Evolutionary conservation across 2,329 filamentous ascomycete genomes (phyloP).

Genomic region (Epichloe hybrida): DNA sequence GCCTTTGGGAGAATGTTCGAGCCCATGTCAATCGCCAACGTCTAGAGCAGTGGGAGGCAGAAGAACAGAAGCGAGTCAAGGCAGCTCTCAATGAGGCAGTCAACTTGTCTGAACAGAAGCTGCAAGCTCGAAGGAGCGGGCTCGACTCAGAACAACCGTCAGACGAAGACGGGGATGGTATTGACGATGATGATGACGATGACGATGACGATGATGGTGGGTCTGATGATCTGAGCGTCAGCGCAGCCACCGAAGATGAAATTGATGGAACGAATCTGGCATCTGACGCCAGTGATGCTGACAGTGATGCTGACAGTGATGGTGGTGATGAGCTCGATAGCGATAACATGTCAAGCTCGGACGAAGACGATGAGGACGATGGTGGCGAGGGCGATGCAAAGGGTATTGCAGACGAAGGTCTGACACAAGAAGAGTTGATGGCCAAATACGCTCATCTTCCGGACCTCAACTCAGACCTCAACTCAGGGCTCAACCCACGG

Average conservation of each 20-base stretch:
- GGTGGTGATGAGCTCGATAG: constrained; percentile 28
- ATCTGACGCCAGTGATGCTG: constrained; percentile 17
- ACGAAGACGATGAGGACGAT: constrained; percentile 50
- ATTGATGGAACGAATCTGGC: constrained; percentile 20
- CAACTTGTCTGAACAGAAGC: constrained; percentile 54
- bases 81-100: constrained; percentile 62
- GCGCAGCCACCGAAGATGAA: constrained; percentile 19
- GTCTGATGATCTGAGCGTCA: constrained; percentile 32
- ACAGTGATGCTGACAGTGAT: constrained; percentile 18
- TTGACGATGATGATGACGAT: constrained; percentile 28
- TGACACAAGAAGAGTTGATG: constrained; percentile 56
- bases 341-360: constrained; percentile 46
- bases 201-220: constrained; percentile 20
- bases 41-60: constrained; percentile 48
- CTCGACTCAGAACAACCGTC: constrained; percentile 38
- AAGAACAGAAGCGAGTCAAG: constrained; percentile 49
- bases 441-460: constrained; percentile 57
- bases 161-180: constrained; percentile 23
- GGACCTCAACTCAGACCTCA: constrained; percentile 24
- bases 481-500: constrained; percentile 13
- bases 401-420: constrained; percentile 43
- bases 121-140: constrained; percentile 45
- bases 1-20: constrained; percentile 52
- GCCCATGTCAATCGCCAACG: constrained; percentile 46
- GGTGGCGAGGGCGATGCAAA: constrained; percentile 44